Evolutionary conservation across 768 basidiomycete genomes (phyloP).

Genomic region (Macrocybe gigantea): DNA sequence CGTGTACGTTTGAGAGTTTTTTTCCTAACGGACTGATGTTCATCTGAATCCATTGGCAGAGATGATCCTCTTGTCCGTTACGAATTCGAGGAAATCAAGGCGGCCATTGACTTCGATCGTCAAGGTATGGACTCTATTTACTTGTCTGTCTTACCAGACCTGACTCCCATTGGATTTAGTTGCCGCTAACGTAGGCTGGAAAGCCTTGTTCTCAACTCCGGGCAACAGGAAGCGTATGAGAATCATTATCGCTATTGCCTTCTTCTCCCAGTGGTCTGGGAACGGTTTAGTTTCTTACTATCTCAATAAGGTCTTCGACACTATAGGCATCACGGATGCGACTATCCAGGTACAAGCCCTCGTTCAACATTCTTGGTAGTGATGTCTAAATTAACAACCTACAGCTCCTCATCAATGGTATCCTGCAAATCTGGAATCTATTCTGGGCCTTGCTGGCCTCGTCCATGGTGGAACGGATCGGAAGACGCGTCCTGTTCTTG

Average conservation of each 20-base stretch:
- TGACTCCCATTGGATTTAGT: constrained; percentile 21
- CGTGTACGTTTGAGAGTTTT: constrained; percentile 24
- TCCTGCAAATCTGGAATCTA: constrained; percentile 81
- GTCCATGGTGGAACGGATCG: constrained; percentile 56
- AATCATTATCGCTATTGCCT: constrained; percentile 72
- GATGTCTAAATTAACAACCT: constrained; percentile 3
- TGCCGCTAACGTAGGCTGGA: constrained; percentile 59
- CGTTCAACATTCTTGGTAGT: constrained; percentile 6
- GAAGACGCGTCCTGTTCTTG: constrained; percentile 69
- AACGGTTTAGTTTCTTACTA: constrained; percentile 85
- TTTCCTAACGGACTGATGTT: background rate
- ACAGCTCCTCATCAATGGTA: constrained; percentile 80
- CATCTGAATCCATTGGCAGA: constrained; percentile 16
- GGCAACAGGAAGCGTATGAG: constrained; percentile 75
- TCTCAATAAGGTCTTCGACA: constrained; percentile 64
- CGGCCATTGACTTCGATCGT: constrained; percentile 66
- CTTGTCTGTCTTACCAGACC: background rate
- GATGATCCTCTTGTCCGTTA: constrained; percentile 64
- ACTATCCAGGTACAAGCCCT: constrained; percentile 36
- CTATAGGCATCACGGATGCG: constrained; percentile 58
- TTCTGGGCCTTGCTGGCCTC: constrained; percentile 53
- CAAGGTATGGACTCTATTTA: constrained; percentile 15
- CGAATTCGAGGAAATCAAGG: constrained; percentile 79
- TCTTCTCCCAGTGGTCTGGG: constrained; percentile 85
- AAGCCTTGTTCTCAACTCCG: constrained; percentile 53